These are phyloP conservation scores for Gryganskiella cystojenkinii DNA, from an alignment of 192 early-diverging fungal species.

Conservation along the genomic window DNA sequence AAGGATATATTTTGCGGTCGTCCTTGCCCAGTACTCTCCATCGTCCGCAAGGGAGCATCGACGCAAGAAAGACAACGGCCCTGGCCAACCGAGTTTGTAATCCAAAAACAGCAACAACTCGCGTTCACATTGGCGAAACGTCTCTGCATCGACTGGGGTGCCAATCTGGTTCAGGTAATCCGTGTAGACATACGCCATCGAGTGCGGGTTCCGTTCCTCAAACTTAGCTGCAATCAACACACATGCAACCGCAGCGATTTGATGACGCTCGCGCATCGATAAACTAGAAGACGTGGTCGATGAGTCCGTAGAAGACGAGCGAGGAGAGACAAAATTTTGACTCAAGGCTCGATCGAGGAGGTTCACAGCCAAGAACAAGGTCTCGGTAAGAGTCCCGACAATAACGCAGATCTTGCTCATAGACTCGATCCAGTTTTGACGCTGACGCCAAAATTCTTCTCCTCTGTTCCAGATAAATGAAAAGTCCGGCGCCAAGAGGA, in stretches of 20 bases:
- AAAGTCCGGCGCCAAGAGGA: constrained; percentile 7
- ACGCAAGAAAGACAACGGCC: constrained; percentile 88
- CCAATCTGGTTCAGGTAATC: constrained; percentile 80
- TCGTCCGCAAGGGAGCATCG: constrained; percentile 87
- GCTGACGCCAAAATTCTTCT: not conserved
- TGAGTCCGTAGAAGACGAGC: constrained; percentile 35
- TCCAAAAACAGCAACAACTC: constrained; percentile 88
- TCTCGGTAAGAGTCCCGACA: constrained; percentile 61
- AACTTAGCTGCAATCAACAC: constrained; percentile 93
- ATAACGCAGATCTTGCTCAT: not conserved
- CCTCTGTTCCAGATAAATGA: not conserved
- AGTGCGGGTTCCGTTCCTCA: constrained; percentile 86
- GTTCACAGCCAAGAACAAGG: constrained; percentile 91
- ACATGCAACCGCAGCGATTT: constrained; percentile 86
- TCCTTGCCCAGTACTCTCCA: constrained; percentile 85
- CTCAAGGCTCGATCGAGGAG: constrained; percentile 90
- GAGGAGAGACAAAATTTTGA: not conserved
- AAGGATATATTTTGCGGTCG: constrained; percentile 92
- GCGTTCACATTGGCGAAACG: constrained; percentile 86
- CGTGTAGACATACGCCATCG: constrained; percentile 55
- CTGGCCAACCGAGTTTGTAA: constrained; percentile 89
- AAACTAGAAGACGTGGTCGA: constrained; percentile 55
- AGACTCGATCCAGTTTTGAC: not conserved
- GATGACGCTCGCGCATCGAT: constrained; percentile 82
- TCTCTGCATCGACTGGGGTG: constrained; percentile 76